phyloP scores from a whole-genome alignment of 305 asterid genomes.

The Rubia tinctorum region DNA sequence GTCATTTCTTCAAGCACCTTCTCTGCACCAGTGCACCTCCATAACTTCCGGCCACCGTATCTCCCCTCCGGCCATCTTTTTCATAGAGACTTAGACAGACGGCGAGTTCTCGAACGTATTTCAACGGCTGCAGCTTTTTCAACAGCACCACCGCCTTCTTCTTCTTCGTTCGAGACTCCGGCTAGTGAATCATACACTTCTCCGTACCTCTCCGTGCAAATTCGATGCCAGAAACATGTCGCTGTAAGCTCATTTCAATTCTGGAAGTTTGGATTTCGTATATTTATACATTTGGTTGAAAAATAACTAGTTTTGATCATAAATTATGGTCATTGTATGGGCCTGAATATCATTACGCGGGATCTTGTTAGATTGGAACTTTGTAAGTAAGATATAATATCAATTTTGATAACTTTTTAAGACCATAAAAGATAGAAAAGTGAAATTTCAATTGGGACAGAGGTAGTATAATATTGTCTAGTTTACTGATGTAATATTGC shows the following conservation, averaged over 20 bases:
- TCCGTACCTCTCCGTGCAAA: conserved; percentile 70
- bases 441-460: neutral
- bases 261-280: too few species aligned
- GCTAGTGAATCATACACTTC: conserved; percentile 41
- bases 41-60: conserved; percentile 26
- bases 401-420: too few species aligned
- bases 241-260: conserved; percentile 38
- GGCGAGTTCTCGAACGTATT: conserved; percentile 15
- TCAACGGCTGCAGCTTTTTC: conserved; percentile 28
- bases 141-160: conserved; percentile 22
- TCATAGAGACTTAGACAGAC: conserved; percentile 14
- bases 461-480: neutral
- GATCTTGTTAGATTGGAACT: too few species aligned
- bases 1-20: conserved; percentile 76
- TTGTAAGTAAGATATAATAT: neutral
- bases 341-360: neutral
- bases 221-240: conserved; percentile 53
- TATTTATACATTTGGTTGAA: too few species aligned
- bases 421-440: neutral
- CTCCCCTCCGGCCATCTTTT: conserved; percentile 13
- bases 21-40: conserved; percentile 28
- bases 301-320: neutral
- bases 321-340: too few species aligned
- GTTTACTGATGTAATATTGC: neutral
- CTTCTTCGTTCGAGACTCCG: conserved; percentile 20